phyloP scores from a whole-genome alignment of 1,284 basidiomycete genomes.

The Moniliophthora roreri region DNA sequence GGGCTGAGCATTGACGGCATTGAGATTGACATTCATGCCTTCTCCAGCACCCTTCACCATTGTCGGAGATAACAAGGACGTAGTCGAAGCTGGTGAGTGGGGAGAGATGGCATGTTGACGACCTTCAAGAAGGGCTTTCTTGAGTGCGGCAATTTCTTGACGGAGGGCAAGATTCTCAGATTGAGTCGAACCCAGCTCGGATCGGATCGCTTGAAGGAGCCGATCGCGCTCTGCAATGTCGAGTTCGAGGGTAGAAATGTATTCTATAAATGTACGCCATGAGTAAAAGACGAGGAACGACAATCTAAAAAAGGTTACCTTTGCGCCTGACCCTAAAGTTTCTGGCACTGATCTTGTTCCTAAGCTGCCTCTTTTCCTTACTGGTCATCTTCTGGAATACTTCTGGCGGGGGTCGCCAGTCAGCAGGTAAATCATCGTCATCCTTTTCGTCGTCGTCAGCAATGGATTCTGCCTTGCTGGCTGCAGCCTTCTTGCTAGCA shows the following conservation, averaged over 20 bases:
- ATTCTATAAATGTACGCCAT: constrained; percentile 53
- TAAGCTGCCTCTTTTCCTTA: constrained; percentile 94
- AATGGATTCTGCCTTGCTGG: too few relatives aligned
- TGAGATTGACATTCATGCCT: constrained; percentile 12
- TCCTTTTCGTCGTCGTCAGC: constrained; percentile 31
- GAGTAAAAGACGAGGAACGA: constrained; percentile 10
- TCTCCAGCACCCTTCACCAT: constrained; percentile 23
- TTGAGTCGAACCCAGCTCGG: constrained; percentile 78
- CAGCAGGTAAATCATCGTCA: constrained; percentile 59
- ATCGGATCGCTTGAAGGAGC: constrained; percentile 85
- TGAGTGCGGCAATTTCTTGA: constrained; percentile 82
- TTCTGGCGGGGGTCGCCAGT: constrained; percentile 85
- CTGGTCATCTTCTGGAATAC: constrained; percentile 94
- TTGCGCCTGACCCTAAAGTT: constrained; percentile 95
- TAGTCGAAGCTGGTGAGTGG: constrained; percentile 24
- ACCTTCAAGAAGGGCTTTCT: constrained; percentile 74
- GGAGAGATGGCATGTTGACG: constrained; percentile 29
- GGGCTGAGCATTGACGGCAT: constrained; percentile 11
- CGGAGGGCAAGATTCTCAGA: constrained; percentile 86
- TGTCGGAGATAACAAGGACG: constrained; percentile 4
- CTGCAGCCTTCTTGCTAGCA: constrained; percentile 15
- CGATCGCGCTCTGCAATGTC: constrained; percentile 93
- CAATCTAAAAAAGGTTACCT: constrained; percentile 41
- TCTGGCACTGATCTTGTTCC: constrained; percentile 96
- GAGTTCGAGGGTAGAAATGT: constrained; percentile 90